Evolutionary conservation across 768 basidiomycete genomes (phyloP).

Genomic region (Gloeopeniophorella convolvens): DNA sequence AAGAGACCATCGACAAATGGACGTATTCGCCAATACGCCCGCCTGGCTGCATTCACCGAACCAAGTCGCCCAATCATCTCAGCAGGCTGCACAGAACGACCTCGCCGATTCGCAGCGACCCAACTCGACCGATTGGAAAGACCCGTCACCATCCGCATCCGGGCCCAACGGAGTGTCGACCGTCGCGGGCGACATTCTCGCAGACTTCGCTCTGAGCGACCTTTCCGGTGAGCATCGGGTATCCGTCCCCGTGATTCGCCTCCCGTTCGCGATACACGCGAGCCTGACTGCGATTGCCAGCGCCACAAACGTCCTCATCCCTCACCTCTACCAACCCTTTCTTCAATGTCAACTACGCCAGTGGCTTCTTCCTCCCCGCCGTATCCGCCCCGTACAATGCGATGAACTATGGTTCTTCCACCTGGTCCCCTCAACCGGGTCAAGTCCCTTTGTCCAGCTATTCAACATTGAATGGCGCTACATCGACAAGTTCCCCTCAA

Average conservation of each 20-base stretch:
- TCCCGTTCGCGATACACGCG: not conserved
- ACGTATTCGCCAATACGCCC: conserved; percentile 36
- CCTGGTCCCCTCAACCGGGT: conserved; percentile 38
- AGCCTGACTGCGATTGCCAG: conserved; percentile 18
- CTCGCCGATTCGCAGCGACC: conserved; percentile 26
- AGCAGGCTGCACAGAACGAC: conserved; percentile 8
- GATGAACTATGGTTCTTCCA: conserved; percentile 44
- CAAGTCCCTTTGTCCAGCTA: conserved; percentile 62
- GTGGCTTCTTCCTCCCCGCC: conserved; percentile 35
- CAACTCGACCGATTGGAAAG: conserved; percentile 31
- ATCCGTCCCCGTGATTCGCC: conserved; percentile 3
- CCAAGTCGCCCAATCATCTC: conserved; percentile 14
- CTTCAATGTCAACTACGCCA: conserved; percentile 27
- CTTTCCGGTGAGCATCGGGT: conserved; percentile 20
- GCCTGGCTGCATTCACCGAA: conserved; percentile 33
- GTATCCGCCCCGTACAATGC: conserved; percentile 45
- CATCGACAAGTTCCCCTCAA: conserved; percentile 37
- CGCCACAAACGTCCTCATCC: conserved; percentile 36
- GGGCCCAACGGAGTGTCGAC: conserved; percentile 25
- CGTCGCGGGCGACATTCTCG: conserved; percentile 25
- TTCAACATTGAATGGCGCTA: conserved; percentile 76
- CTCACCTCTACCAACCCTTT: conserved; percentile 34
- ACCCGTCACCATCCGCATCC: conserved; percentile 25
- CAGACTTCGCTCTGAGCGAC: conserved; percentile 18
- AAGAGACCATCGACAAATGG: conserved; percentile 40